Evolutionary conservation across 192 early-diverging fungal species (phyloP).

Genomic region (Mortierella hygrophila): DNA sequence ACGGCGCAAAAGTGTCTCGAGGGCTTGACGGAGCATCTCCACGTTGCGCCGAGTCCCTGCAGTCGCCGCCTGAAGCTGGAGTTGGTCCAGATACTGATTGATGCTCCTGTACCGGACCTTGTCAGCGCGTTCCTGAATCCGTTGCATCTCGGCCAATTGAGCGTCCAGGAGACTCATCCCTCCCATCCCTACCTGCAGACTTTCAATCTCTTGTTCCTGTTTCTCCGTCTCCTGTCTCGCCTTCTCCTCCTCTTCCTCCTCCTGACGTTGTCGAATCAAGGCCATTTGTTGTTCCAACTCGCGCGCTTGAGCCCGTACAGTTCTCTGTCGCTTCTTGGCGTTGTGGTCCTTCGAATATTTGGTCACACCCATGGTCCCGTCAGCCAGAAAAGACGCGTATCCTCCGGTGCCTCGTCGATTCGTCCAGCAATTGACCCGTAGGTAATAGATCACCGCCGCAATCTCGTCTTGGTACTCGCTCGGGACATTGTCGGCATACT

Average conservation of each 20-base stretch:
- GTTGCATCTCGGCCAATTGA: not conserved
- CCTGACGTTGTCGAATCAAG: not conserved
- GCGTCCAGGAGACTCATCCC: not conserved
- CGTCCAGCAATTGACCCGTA: not conserved
- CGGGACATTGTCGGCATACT: slow-evolving; percentile 1
- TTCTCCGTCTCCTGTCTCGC: not conserved
- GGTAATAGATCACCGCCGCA: not conserved
- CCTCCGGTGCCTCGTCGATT: not conserved
- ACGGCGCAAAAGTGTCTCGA: too few relatives aligned
- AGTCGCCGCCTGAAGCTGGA: too few relatives aligned
- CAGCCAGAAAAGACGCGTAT: not conserved
- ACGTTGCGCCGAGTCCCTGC: too few relatives aligned
- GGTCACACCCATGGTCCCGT: not conserved
- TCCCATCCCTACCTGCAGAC: not conserved
- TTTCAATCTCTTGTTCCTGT: not conserved
- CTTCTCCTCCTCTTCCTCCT: not conserved
- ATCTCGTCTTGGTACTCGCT: slow-evolving; percentile 15
- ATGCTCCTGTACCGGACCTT: not conserved
- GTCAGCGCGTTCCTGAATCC: not conserved
- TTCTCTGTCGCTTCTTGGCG: not conserved
- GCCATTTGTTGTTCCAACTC: not conserved
- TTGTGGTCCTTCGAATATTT: slow-evolving; percentile 1
- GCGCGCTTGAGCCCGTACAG: too few relatives aligned
- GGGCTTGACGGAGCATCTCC: too few relatives aligned
- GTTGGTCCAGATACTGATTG: not conserved